These are phyloP conservation scores for Pseudogymnoascus sp. DNA, from an alignment of 2,329 filamentous ascomycete genomes.

Conservation along the genomic window DNA sequence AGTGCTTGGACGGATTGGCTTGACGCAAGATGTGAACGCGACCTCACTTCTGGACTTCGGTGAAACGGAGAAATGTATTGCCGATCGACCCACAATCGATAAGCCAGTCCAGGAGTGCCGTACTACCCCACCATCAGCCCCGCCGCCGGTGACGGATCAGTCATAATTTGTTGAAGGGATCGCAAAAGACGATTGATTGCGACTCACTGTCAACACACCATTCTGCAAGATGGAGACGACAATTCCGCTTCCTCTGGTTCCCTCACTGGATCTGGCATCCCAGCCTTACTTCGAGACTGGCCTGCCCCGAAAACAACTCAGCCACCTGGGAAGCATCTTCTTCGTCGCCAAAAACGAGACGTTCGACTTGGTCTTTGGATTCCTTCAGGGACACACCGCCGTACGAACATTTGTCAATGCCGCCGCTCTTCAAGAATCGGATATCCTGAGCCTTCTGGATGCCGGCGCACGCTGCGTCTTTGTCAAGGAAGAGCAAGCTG, in stretches of 20 bases:
- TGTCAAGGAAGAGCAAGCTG: conserved; percentile 61
- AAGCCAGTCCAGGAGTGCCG: conserved; percentile 11
- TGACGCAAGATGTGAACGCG: neutral
- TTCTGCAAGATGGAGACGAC: conserved; percentile 49
- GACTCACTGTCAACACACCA: neutral
- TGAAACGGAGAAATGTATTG: neutral
- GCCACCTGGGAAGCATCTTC: conserved; percentile 50
- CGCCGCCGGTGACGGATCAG: conserved; percentile 8
- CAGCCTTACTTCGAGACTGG: conserved; percentile 35
- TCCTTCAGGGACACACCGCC: conserved; percentile 42
- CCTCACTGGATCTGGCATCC: conserved; percentile 44
- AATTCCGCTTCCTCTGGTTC: conserved; percentile 53
- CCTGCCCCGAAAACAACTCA: conserved; percentile 47
- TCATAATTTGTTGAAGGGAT: neutral
- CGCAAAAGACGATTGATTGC: neutral
- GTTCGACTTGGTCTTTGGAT: conserved; percentile 27
- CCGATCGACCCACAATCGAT: conserved; percentile 10
- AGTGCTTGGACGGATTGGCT: neutral
- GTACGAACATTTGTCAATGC: conserved; percentile 68
- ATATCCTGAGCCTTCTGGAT: conserved; percentile 74
- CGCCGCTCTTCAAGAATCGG: conserved; percentile 55
- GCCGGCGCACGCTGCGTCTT: conserved; percentile 79
- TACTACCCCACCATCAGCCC: conserved; percentile 4
- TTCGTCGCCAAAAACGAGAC: conserved; percentile 37
- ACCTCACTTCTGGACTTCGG: neutral